These are phyloP conservation scores for Rhizophagus clarus DNA, from an alignment of 192 early-diverging fungal genomes.

Conservation along the genomic window DNA sequence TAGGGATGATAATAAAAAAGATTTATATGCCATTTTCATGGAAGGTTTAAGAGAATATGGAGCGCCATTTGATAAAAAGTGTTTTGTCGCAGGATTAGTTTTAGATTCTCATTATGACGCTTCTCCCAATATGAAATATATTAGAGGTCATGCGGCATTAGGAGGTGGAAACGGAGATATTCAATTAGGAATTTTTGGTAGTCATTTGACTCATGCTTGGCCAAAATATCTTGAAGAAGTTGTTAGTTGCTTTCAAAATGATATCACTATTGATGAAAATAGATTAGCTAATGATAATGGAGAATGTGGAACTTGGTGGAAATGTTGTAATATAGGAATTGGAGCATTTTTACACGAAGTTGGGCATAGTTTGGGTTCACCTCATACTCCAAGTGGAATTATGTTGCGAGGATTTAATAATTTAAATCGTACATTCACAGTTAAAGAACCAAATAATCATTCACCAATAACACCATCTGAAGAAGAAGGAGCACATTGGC, in stretches of 20 bases:
- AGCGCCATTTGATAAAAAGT: slow-evolving; percentile 40
- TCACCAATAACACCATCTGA: slow-evolving; percentile 52
- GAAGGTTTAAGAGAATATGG: slow-evolving; percentile 56
- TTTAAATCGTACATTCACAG: slow-evolving; percentile 68
- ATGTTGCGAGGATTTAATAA: slow-evolving; percentile 70
- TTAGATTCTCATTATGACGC: slow-evolving; percentile 62
- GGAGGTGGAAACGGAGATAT: slow-evolving; percentile 58
- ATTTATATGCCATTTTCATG: slow-evolving; percentile 53
- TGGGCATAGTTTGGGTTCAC: slow-evolving; percentile 64
- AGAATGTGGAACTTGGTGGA: slow-evolving; percentile 64
- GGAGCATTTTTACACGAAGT: slow-evolving; percentile 70
- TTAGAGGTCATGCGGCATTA: slow-evolving; percentile 65
- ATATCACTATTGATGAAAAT: slow-evolving; percentile 57
- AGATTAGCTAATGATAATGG: slow-evolving; percentile 61
- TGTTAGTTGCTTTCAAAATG: slow-evolving; percentile 54
- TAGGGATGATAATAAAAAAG: slow-evolving; percentile 38
- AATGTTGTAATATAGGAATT: slow-evolving; percentile 66
- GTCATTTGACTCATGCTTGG: slow-evolving; percentile 66
- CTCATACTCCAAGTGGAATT: slow-evolving; percentile 59
- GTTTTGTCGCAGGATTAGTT: slow-evolving; percentile 58
- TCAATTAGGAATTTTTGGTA: slow-evolving; percentile 69
- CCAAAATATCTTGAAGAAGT: slow-evolving; percentile 63
- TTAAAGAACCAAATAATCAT: slow-evolving; percentile 49
- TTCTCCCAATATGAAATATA: slow-evolving; percentile 39
- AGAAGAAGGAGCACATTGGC: slow-evolving; percentile 70